Percentiles rank a stretch among this genome's conserved stretches.
Conservation (phyloP, 2,329 filamentous ascomycete species). For the Harringtonia lauricola region DNA sequence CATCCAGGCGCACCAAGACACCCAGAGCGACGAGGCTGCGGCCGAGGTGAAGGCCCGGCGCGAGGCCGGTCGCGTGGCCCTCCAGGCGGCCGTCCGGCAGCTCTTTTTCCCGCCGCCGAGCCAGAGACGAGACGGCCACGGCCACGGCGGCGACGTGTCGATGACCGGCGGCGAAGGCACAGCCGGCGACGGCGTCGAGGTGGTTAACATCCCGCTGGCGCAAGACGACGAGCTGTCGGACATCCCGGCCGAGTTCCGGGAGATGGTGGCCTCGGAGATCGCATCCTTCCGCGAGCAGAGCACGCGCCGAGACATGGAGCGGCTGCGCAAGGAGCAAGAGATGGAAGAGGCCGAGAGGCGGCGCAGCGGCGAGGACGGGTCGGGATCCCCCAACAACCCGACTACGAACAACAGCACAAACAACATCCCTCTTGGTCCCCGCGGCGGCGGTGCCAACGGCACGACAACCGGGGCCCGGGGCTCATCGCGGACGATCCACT, state of each 20-base stretch:
- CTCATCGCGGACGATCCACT: conserved; percentile 43
- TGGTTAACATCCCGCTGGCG: conserved; percentile 79
- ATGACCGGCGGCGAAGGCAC: conserved; percentile 51
- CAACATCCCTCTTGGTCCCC: conserved; percentile 65
- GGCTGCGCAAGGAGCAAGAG: conserved; percentile 80
- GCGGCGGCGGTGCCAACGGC: conserved; percentile 51
- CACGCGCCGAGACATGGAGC: conserved; percentile 77
- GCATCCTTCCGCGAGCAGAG: conserved; percentile 88
- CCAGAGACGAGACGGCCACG: conserved; percentile 46
- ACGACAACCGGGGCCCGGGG: neutral
- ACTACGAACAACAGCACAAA: conserved; percentile 51
- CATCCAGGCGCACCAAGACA: conserved; percentile 68
- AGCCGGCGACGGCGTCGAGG: conserved; percentile 59
- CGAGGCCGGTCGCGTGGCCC: conserved; percentile 54
- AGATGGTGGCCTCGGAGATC: conserved; percentile 89
- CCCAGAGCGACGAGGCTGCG: conserved; percentile 50
- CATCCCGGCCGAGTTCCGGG: conserved; percentile 91
- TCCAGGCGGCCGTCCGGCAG: conserved; percentile 58
- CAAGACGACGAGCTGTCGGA: conserved; percentile 91
- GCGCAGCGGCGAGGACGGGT: conserved; percentile 63
- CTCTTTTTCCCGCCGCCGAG: conserved; percentile 56
- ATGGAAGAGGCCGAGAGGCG: conserved; percentile 77
- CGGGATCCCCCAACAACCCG: too few relatives aligned
- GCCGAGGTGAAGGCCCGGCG: conserved; percentile 57
- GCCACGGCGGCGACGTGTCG: conserved; percentile 55